These are phyloP conservation scores for Xylariaceae sp. DNA, from an alignment of 2,329 filamentous ascomycete species.

Conservation along the genomic window DNA sequence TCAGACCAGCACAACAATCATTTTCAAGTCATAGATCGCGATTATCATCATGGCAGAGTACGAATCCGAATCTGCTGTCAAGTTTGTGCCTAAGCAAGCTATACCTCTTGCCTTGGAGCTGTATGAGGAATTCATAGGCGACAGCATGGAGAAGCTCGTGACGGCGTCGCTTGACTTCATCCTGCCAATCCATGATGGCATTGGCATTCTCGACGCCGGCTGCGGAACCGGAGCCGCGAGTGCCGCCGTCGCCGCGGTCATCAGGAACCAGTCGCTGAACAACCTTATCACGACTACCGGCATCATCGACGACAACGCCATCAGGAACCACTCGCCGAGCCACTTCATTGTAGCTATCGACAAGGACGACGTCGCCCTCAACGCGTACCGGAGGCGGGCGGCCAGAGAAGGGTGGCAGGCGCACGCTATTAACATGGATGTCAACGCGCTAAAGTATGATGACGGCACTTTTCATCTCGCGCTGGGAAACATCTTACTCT, in stretches of 20 bases:
- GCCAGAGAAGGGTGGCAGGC: conserved; percentile 4
- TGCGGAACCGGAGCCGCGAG: conserved; percentile 7
- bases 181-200: conserved; percentile 2
- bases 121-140: conserved; percentile 6
- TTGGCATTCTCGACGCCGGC: conserved; percentile 7
- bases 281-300: conserved; percentile 7
- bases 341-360: conserved; percentile 8
- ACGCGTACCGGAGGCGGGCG: conserved; percentile 6
- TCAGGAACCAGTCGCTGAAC: conserved; percentile 1
- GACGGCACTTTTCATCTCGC: conserved; percentile 7
- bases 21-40: too few relatives aligned
- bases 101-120: conserved; percentile 1
- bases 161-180: conserved; percentile 3
- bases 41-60: too few relatives aligned
- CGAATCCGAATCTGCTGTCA: background rate
- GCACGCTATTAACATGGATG: conserved; percentile 2
- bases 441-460: background rate
- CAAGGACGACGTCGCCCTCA: conserved; percentile 5
- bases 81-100: conserved; percentile 5
- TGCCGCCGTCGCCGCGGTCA: conserved; percentile 2
- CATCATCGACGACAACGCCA: too few relatives aligned
- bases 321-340: too few relatives aligned
- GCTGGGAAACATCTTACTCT: conserved; percentile 8
- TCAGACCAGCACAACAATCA: too few relatives aligned
- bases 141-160: conserved; percentile 5